phyloP scores from a whole-genome alignment of 768 basidiomycete species.

The Rhodotorula diobovata region DNA sequence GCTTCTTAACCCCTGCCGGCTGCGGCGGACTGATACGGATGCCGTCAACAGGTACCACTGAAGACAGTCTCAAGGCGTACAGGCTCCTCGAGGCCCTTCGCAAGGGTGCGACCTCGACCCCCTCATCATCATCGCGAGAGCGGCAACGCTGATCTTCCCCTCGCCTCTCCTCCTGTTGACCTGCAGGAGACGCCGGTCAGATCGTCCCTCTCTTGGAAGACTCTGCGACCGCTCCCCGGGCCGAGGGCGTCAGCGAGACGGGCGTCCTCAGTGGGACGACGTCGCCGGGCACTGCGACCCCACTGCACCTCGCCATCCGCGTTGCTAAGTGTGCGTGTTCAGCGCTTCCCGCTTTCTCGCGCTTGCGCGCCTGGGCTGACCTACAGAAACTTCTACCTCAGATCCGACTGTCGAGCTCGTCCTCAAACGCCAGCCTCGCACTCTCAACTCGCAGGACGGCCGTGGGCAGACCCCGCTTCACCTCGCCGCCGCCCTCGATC shows the following conservation, averaged over 20 bases:
- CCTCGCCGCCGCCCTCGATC: conserved; percentile 67
- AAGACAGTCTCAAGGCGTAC: conserved; percentile 26
- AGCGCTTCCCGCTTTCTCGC: background rate
- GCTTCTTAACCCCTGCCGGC: background rate
- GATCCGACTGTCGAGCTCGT: conserved; percentile 38
- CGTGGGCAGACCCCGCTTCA: conserved; percentile 70
- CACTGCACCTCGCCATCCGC: conserved; percentile 38
- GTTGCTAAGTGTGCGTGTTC: conserved; percentile 27
- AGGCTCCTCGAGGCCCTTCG: conserved; percentile 33
- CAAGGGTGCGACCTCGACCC: conserved; percentile 13
- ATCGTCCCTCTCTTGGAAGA: conserved; percentile 46
- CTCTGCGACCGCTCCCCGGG: conserved; percentile 36
- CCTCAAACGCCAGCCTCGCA: conserved; percentile 19
- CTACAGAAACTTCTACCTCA: conserved; percentile 4
- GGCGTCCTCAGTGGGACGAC: conserved; percentile 16
- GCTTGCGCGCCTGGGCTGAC: conserved; percentile 9
- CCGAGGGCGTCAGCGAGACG: conserved; percentile 27
- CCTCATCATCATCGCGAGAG: background rate
- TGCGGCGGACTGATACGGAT: background rate
- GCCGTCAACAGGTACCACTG: background rate
- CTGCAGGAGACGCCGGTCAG: conserved; percentile 41
- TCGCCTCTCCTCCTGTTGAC: conserved; percentile 10
- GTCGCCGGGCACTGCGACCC: conserved; percentile 14
- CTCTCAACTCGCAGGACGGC: conserved; percentile 44
- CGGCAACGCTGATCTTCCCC: background rate